These are phyloP conservation scores for Moesziomyces antarcticus DNA, from an alignment of 1,284 basidiomycete genomes.

Conservation along the genomic window DNA sequence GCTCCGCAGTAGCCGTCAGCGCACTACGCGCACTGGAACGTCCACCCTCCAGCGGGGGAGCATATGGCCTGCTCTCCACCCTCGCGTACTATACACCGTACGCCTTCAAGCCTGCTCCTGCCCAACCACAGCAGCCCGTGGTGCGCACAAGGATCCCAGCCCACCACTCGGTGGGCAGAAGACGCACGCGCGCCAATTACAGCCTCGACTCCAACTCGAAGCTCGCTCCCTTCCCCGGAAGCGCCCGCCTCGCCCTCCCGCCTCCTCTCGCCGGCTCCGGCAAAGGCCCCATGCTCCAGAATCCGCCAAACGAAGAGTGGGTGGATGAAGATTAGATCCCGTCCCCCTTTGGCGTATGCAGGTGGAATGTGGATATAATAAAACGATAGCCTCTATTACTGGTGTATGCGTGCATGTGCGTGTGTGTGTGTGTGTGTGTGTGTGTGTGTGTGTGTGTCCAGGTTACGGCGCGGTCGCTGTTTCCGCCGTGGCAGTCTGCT, in stretches of 20 bases:
- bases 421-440: background rate
- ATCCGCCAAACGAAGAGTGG: constrained; percentile 1
- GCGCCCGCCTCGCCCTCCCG: constrained; percentile 15
- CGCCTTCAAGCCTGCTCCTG: too few species aligned
- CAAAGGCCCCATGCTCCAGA: constrained; percentile 19
- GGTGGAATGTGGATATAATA: background rate
- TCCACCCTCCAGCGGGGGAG: background rate
- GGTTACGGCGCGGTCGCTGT: background rate
- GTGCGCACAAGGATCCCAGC: constrained; percentile 14
- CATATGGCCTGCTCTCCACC: too few species aligned
- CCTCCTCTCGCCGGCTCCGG: constrained; percentile 34
- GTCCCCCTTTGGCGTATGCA: too few species aligned
- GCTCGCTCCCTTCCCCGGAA: constrained; percentile 36
- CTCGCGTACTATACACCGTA: background rate
- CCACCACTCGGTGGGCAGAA: constrained; percentile 17
- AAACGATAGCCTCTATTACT: background rate
- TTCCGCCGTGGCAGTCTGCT: background rate
- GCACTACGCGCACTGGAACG: constrained; percentile 25
- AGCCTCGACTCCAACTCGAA: constrained; percentile 39
- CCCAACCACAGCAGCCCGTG: background rate
- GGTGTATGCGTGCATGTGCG: background rate
- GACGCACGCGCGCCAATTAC: constrained; percentile 27
- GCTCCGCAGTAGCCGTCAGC: constrained; percentile 5
- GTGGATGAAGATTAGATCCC: background rate
- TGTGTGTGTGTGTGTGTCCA: background rate